Conservation (phyloP, 306 rosid genomes). For the Quercus alba region DNA sequence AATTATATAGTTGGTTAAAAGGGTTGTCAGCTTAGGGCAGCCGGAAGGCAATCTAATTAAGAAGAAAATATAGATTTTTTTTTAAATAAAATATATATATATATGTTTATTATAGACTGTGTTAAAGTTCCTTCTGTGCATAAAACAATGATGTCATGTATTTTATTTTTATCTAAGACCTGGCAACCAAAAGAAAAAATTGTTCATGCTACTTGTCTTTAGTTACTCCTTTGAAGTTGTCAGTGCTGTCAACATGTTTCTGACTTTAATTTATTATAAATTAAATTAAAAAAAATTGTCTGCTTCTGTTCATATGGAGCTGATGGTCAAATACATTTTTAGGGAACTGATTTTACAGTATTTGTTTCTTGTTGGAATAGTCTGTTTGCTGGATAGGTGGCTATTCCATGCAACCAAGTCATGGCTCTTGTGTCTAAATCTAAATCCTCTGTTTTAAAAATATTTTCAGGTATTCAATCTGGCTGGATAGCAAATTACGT, state of each 20-base stretch:
- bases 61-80: no score
- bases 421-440: background rate
- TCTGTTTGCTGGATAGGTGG: background rate
- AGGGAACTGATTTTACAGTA: background rate
- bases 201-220: background rate
- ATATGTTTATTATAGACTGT: background rate
- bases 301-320: background rate
- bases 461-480: constrained; percentile 77
- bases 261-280: background rate
- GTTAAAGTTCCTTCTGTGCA: background rate
- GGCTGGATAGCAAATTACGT: constrained; percentile 95
- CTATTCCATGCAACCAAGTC: background rate
- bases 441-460: constrained; percentile 12
- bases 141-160: background rate
- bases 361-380: background rate
- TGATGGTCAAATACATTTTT: background rate
- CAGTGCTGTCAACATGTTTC: background rate
- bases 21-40: no score
- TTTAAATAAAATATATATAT: no score
- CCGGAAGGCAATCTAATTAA: no score
- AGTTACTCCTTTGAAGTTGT: background rate
- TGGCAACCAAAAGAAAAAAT: background rate
- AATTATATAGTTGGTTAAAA: no score
- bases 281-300: background rate
- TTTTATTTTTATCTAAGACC: background rate